A percentile compares a stretch with the other conserved stretches of the same genome.
Conservation (phyloP, 768 basidiomycete genomes). For the Kwoniella shandongensis region DNA sequence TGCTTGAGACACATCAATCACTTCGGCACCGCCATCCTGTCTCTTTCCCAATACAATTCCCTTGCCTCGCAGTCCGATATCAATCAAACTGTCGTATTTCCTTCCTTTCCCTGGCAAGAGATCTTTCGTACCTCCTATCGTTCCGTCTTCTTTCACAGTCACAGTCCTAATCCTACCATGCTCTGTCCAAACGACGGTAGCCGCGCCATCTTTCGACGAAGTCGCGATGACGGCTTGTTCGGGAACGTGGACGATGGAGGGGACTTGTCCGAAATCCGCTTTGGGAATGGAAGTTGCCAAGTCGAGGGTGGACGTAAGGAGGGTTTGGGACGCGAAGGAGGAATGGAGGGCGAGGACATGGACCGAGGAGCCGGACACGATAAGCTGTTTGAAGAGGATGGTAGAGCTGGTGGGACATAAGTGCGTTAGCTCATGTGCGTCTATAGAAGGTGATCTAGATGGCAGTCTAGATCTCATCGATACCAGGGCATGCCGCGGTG, state of each 20-base stretch:
- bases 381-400: conserved; percentile 65
- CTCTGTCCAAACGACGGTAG: conserved; percentile 59
- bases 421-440: too few relatives aligned
- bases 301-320: conserved; percentile 68
- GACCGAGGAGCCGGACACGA: conserved; percentile 60
- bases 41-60: conserved; percentile 66
- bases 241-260: conserved; percentile 58
- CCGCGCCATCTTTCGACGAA: conserved; percentile 19
- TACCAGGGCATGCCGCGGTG: too few relatives aligned
- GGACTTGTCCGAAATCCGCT: conserved; percentile 58
- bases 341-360: conserved; percentile 63
- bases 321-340: conserved; percentile 61
- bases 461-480: too few relatives aligned
- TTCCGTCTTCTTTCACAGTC: conserved; percentile 23
- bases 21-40: conserved; percentile 61
- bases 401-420: conserved; percentile 69
- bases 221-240: conserved; percentile 55
- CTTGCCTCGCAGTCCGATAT: conserved; percentile 62
- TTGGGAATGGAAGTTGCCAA: conserved; percentile 59
- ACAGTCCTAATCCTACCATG: conserved; percentile 59
- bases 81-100: conserved; percentile 61
- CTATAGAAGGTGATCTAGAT: too few relatives aligned
- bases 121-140: conserved; percentile 33
- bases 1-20: conserved; percentile 60
- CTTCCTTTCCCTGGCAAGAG: conserved; percentile 32